Evolutionary conservation across 2,329 filamentous ascomycete genomes (phyloP), one percentile per base, ranked within the genome.

Genomic region (Neofusicoccum cordaticola): DNA sequence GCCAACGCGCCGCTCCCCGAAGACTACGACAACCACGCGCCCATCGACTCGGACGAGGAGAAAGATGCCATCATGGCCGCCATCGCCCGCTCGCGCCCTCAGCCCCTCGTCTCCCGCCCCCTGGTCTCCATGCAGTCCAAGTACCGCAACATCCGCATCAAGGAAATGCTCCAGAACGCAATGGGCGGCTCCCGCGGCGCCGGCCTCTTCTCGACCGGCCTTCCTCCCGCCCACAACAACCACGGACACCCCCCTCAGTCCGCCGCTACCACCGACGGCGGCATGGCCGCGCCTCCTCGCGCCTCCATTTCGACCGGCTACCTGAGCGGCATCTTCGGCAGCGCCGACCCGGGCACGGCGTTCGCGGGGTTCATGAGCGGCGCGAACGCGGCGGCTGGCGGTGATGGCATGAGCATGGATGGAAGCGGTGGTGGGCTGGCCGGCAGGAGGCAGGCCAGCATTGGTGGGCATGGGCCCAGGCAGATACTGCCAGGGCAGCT

Each of bases 31-130:
- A 88, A 87, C 5, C 76, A 78, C 1, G 91, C 88, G 2, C 90
- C 92, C 1, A 87, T 99, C 42, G 95, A 99, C 76, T 95, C 91
- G 2, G 95, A 99, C 74, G 95, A 98, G 80, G 95, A 99, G 78
- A 92, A 92, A 58, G 89, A 93, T 56, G 85, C 90, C 0, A 91
- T 98, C 60, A 97, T 98, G 92, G 83, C 85, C 37, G 91, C 91
- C 7, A 84, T 84, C 37, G 83, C 88, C 27, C 86, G 88, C 62
- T 92, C 91, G 80, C 88, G 88, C 48, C 93, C 94, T 0, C 88
- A 89, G 67, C 93, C 94, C 0, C 80, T 96, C 4, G 85, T 92
- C 34, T 86, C 88, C 7, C 88, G 91, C 57, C 79, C 80, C 2
- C 75, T 82, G 41, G 81, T 86, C 60, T 72, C 85, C 81, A 74